Evolutionary conservation across 1,284 basidiomycete species (phyloP).

Genomic region (Pseudozyma thailandica): DNA sequence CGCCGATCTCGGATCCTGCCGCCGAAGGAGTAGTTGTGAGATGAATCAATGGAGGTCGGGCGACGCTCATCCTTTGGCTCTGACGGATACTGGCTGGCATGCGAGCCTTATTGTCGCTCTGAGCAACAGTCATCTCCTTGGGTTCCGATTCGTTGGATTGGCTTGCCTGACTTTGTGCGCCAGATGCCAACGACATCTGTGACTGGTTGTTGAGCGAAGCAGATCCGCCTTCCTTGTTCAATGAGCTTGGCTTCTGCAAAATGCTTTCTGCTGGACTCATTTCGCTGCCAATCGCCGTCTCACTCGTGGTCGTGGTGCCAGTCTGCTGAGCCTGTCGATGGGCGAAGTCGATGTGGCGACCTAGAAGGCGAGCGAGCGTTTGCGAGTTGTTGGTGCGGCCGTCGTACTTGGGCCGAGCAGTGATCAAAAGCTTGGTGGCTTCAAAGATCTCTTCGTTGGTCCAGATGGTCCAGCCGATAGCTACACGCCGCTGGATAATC

Average conservation of each 20-base stretch:
- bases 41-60: slow-evolving; percentile 33
- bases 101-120: slow-evolving; percentile 2
- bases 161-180: slow-evolving; percentile 24
- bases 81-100: slow-evolving; percentile 25
- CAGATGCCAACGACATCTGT: slow-evolving; percentile 28
- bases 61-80: slow-evolving; percentile 31
- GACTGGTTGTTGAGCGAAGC: slow-evolving; percentile 14
- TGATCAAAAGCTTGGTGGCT: slow-evolving; percentile 32
- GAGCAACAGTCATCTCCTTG: slow-evolving; percentile 1
- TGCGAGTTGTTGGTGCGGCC: slow-evolving; percentile 42
- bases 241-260: slow-evolving; percentile 10
- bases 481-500: slow-evolving; percentile 19
- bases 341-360: slow-evolving; percentile 30
- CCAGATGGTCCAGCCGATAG: slow-evolving; percentile 49
- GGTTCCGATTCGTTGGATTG: slow-evolving; percentile 25
- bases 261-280: slow-evolving; percentile 20
- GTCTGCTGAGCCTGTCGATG: not conserved
- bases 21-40: slow-evolving; percentile 27
- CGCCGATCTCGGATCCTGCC: not conserved
- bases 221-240: not conserved
- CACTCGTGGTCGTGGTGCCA: slow-evolving; percentile 7
- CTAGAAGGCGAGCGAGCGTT: slow-evolving; percentile 36
- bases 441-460: slow-evolving; percentile 33
- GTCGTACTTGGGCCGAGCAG: slow-evolving; percentile 45
- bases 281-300: not conserved